Conservation (phyloP, 768 basidiomycete genomes). For the Lactarius hengduanensis region DNA sequence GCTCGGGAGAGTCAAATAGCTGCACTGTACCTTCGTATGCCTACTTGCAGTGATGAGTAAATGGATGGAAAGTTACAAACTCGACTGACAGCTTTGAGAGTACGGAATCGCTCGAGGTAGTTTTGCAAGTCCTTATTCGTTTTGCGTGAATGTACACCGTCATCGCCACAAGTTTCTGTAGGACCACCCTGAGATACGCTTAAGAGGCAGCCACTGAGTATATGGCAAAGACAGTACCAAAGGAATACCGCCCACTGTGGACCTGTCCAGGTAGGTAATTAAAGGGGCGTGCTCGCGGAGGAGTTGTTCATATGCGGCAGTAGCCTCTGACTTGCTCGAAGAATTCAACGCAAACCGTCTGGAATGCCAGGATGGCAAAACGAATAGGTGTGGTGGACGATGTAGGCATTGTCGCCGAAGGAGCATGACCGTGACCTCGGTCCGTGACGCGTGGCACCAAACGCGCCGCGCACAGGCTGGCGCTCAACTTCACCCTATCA, state of each 20-base stretch:
- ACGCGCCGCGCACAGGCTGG: neutral
- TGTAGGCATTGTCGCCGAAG: constrained; percentile 16
- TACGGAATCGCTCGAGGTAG: constrained; percentile 9
- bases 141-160: constrained; percentile 4
- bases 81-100: constrained; percentile 18
- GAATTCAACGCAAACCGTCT: neutral
- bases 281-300: constrained; percentile 22
- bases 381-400: neutral
- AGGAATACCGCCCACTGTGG: neutral
- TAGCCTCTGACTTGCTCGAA: constrained; percentile 22
- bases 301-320: constrained; percentile 15
- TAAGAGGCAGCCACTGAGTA: neutral
- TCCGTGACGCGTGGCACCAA: neutral
- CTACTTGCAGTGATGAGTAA: constrained; percentile 21
- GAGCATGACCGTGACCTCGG: constrained; percentile 11
- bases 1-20: constrained; percentile 26
- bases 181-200: neutral
- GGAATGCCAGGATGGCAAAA: neutral
- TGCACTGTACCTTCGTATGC: constrained; percentile 23
- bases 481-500: constrained; percentile 10
- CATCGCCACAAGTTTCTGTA: neutral
- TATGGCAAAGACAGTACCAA: constrained; percentile 9
- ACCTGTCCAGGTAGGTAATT: constrained; percentile 15
- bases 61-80: neutral
- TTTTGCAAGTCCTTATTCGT: constrained; percentile 10